Evolutionary conservation across 495 filamentous ascomycete genomes (phyloP), one percentile per base, ranked within the genome.

Genomic region (Aspergillus baeticus): DNA sequence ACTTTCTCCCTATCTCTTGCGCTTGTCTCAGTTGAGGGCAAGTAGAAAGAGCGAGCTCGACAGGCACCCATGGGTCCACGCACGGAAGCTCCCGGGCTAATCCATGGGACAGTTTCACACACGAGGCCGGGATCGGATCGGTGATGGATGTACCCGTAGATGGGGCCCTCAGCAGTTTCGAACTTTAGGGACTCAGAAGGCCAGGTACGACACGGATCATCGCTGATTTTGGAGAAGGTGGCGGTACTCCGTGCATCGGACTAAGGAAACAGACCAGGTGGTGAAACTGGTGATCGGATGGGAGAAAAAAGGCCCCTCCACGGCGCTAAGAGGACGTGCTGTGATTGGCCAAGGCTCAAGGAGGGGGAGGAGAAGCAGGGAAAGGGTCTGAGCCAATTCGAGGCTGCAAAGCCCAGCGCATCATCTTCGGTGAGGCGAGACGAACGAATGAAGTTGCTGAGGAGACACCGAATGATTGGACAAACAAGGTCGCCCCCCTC

Each of bases 351-450:
- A 22, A 51, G 13, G 47, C 17, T n/a, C 18, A 46, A 41, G 43
- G 31, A 55, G 29, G 50, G 49, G 38, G 43, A 54, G 34, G 35
- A 26, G 57, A 36, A 53, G 34, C 22, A 43, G 15, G 17, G 38
- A 26, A 54, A 46, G 50, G 38, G 36, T 33, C 44, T 31, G 49
- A 55, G 53, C 53, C 53, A 59, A 53, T 59, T 58, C 56, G 20
- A 52, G 39, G 56, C 48, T 56, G 56, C 56, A 63, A 48, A 56
- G 41, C 14, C 57, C 54, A 43, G 21, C 51, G 54, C 50, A 63
- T 57, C 57, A 58, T 60, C 46, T 39, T 59, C 55, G 61, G 57
- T 60, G 61, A 63, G 61, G 61, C 61, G 52, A 22, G 55, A 53
- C 47, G 17, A 52, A 54, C 47, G 17, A 20, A 47, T 39, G 34